Evolutionary conservation across 2,329 filamentous ascomycete genomes (phyloP).

Genomic region (Xylariales sp.): DNA sequence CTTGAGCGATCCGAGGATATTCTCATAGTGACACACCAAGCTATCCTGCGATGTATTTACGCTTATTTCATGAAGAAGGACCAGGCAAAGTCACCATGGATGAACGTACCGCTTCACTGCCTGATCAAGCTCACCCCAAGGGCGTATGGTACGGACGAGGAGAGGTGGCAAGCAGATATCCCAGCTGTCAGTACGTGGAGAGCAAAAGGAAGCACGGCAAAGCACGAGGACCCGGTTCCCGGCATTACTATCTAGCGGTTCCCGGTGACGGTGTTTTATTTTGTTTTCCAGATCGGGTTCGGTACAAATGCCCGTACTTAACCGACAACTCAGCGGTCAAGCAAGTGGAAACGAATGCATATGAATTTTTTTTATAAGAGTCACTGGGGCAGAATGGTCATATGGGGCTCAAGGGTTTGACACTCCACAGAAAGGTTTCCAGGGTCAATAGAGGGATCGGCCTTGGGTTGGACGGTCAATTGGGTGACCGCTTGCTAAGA

Average conservation of each 20-base stretch:
- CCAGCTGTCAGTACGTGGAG: conserved; percentile 95
- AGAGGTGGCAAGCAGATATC: conserved; percentile 84
- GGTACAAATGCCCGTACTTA: too few species aligned
- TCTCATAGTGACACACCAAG: conserved; percentile 96
- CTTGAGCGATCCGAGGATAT: conserved; percentile 95
- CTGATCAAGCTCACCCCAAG: conserved; percentile 94
- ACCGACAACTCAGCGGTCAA: too few species aligned
- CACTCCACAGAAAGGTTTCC: too few species aligned
- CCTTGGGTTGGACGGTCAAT: too few species aligned
- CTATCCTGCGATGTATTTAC: conserved; percentile 94
- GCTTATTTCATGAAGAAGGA: conserved; percentile 98
- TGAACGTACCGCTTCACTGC: conserved; percentile 95
- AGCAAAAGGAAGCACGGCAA: conserved; percentile 84
- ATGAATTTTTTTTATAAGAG: too few species aligned
- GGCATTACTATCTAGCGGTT: neutral
- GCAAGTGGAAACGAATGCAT: too few species aligned
- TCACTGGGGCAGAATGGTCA: too few species aligned
- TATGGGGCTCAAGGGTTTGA: too few species aligned
- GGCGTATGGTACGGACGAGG: conserved; percentile 89
- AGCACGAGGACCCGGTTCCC: conserved; percentile 65
- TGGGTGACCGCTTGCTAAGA: too few species aligned
- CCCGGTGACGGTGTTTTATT: too few species aligned
- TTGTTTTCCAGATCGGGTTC: too few species aligned
- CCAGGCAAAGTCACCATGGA: conserved; percentile 92
- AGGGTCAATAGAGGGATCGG: too few species aligned